These are phyloP conservation scores for Thalassiosira mediterranea DNA, from an alignment of 352 stramenopile genomes.

Conservation along the genomic window DNA sequence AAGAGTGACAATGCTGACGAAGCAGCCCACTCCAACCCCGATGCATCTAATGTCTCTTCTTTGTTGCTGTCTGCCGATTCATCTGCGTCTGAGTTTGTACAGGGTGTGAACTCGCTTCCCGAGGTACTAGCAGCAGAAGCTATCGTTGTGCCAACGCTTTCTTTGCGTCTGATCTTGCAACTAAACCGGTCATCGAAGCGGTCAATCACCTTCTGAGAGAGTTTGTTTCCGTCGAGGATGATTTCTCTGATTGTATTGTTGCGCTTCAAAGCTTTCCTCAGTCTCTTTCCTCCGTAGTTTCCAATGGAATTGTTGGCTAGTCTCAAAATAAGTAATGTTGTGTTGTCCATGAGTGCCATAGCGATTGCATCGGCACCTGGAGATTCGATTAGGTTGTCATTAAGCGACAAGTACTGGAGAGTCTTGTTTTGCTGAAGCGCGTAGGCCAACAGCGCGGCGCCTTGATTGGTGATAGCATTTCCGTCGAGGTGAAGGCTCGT, in stretches of 20 bases:
- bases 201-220: no score
- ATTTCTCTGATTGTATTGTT: slow-evolving; percentile 34
- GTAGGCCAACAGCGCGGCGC: slow-evolving; percentile 34
- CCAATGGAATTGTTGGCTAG: slow-evolving; percentile 42
- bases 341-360: slow-evolving; percentile 23
- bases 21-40: no score
- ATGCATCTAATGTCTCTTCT: no score
- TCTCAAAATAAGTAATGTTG: slow-evolving; percentile 25
- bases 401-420: slow-evolving; percentile 36
- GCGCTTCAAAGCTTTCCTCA: slow-evolving; percentile 15
- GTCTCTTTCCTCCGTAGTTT: slow-evolving; percentile 32
- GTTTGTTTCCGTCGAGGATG: slow-evolving; percentile 42
- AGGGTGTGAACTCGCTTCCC: no score
- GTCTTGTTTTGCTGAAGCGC: slow-evolving; percentile 35
- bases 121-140: no score
- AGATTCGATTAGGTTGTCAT: slow-evolving; percentile 41
- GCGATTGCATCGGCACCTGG: slow-evolving; percentile 33
- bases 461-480: slow-evolving; percentile 17
- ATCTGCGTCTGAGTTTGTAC: no score
- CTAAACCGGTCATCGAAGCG: no score
- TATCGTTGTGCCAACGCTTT: no score
- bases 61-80: no score
- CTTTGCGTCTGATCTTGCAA: no score
- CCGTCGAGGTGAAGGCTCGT: slow-evolving; percentile 30
- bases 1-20: no score